Conservation (phyloP, 805 yeast species). For the Yamadazyma takamatsuzukensis region DNA sequence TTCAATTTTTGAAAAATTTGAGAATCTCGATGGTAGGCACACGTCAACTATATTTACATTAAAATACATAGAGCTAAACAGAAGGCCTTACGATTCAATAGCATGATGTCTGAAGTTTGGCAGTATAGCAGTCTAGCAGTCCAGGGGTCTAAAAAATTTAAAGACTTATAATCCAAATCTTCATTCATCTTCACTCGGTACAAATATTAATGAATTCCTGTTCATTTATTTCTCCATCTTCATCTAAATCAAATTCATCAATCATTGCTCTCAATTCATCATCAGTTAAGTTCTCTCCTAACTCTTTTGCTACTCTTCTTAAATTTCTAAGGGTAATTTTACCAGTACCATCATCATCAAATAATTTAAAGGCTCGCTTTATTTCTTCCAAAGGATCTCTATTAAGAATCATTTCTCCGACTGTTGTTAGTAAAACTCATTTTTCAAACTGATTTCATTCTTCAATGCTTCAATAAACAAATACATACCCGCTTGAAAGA, state of each 20-base stretch:
- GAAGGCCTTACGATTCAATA: too few species aligned
- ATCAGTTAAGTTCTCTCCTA: slow-evolving; percentile 89
- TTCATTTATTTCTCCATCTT: slow-evolving; percentile 91
- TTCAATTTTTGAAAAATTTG: too few species aligned
- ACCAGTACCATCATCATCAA: slow-evolving; percentile 87
- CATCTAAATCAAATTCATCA: slow-evolving; percentile 93
- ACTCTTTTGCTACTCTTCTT: slow-evolving; percentile 84
- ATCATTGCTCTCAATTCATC: slow-evolving; percentile 96
- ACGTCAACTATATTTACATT: too few species aligned
- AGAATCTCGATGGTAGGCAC: too few species aligned
- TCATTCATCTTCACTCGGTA: slow-evolving; percentile 55
- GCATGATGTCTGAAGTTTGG: too few species aligned
- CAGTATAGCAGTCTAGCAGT: too few species aligned
- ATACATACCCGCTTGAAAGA: slow-evolving; percentile 64
- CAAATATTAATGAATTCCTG: slow-evolving; percentile 89
- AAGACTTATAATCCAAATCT: too few species aligned
- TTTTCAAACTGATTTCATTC: background rate
- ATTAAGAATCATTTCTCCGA: slow-evolving; percentile 76
- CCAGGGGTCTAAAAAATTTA: too few species aligned
- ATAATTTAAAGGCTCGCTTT: slow-evolving; percentile 79
- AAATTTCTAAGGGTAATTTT: slow-evolving; percentile 78
- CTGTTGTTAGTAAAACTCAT: slow-evolving; percentile 18
- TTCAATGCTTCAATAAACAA: background rate
- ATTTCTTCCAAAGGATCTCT: slow-evolving; percentile 94
- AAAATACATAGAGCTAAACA: too few species aligned